Evolutionary conservation across 805 yeast genomes (phyloP), one percentile per base, ranked within the genome.

Genomic region (Schizosaccharomyces cryophilus): DNA sequence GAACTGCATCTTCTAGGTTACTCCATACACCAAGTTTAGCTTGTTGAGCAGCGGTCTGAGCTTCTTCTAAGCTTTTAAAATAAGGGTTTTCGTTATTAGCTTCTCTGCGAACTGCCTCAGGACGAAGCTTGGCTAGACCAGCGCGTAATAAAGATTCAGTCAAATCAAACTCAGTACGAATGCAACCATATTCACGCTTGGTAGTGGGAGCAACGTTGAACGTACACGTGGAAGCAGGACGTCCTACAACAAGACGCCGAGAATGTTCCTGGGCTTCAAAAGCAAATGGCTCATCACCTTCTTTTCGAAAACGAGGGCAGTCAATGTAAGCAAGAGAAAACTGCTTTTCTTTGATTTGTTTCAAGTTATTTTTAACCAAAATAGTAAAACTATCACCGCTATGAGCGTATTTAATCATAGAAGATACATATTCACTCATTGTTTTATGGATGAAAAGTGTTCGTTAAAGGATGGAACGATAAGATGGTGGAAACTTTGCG

Each of bases 121-220:
- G 63, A 78, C 88, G 64, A 73, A 72, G 61, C 93, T 94, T 29
- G 77, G 75, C 29, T 72, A 74, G 61, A 84, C 72, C 62, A 78
- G 71, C 66, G 78, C 76, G 66, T 77, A 82, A 29, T 29, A 51
- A 51, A 17, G 62, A 78, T 74, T 67, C 85, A 73, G 47, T 35
- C 26, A 87, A 81, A 40, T 71, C 66, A 69, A 83, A 81, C 38
- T 80, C 72, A 30, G 86, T 74, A 56, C 78, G 75, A 29, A 83
- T 69, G 68, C 85, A 88, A 29, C 90, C 93, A 68, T 81, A 84
- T 66, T 83, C 88, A 64, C 84, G 76, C 72, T 62, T 67, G 68
- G 48, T 24, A 62, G 67, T 31, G 21, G 79, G 76, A 61, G 73
- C 73, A 65, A 79, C 77, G 72, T 80, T 81, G 51, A 78, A 66